Evolutionary conservation across 78 protist species (phyloP), one percentile per base, ranked within the genome.

Genomic region (Andalucia godoyi): DNA sequence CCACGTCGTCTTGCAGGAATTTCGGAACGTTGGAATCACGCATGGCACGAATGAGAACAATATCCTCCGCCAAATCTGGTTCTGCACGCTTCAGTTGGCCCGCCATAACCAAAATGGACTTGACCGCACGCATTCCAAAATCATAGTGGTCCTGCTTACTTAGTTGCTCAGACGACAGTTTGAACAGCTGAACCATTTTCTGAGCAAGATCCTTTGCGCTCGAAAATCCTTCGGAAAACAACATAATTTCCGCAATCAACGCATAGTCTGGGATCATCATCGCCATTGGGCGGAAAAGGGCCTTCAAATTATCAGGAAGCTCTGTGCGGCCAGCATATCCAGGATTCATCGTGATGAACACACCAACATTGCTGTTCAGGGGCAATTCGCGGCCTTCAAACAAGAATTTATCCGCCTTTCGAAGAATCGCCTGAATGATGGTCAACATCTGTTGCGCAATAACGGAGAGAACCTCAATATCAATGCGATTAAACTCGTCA

Each of bases 281-380:
- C 29, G 88, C 78, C 45, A 87, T 66, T 10, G 89, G 87, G 3
- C 93, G 68, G 79, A 87, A 87, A 27, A 82, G 77, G 30, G 88
- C 88, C 55, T 84, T 80, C 43, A 89, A 53, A 54, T 89, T 89
- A 70, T 89, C 94, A 1, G 94, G 94, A 12, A 87, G 76, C 66
- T 87, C 88, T 8, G 91, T 83, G 8, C 94, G 64, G 33, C 94
- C 94, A 13, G 90, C 90, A 49, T 89, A 89, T 4, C 91, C 91
- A 0, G 94, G 94, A 36, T 89, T 89, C 94, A 89, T 89, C 25
- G 94, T 89, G 81, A 89, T 89, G 86, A 81, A 85, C 49, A 78
- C 66, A 4, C 75, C 75, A 32, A 60, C 37, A 66, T 57, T 66
- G 18, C 79, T 57, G 68, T 70, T 66, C 57, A 89, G 77, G 36